Conservation (phyloP, 2,329 filamentous ascomycete species). For the Alternaria alternata region DNA sequence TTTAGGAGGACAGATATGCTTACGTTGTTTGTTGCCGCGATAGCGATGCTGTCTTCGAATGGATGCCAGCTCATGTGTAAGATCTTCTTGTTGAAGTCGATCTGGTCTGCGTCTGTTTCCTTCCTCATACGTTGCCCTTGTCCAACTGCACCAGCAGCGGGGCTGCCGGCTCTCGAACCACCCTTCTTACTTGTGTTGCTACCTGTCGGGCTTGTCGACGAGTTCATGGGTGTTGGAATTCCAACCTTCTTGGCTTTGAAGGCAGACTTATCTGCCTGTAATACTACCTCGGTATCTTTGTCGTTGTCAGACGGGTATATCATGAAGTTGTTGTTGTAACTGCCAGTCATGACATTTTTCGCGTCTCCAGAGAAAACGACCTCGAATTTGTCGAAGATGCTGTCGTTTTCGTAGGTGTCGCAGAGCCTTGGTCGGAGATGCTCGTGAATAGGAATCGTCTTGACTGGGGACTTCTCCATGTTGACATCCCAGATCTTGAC, state of each 20-base stretch:
- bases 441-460: slow-evolving; percentile 98
- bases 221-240: slow-evolving; percentile 95
- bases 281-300: slow-evolving; percentile 94
- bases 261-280: slow-evolving; percentile 97
- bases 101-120: slow-evolving; percentile 98
- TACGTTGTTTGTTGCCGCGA: slow-evolving; percentile 99
- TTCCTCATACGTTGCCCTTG: slow-evolving; percentile 96
- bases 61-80: slow-evolving; percentile 99
- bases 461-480: slow-evolving; percentile 96
- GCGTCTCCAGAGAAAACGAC: slow-evolving; percentile 98
- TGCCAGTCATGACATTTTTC: slow-evolving; percentile 99
- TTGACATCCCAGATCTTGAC: slow-evolving; percentile 99
- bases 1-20: slow-evolving; percentile 54
- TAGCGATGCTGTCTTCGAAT: slow-evolving; percentile 98
- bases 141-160: slow-evolving; percentile 73
- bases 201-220: slow-evolving; percentile 73
- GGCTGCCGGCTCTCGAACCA: slow-evolving; percentile 86
- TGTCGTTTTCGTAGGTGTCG: slow-evolving; percentile 99
- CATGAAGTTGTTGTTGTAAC: slow-evolving; percentile 99
- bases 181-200: slow-evolving; percentile 81
- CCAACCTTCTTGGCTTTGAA: slow-evolving; percentile 99
- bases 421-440: slow-evolving; percentile 92
- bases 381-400: slow-evolving; percentile 99
- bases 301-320: slow-evolving; percentile 97
- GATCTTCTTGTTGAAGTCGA: slow-evolving; percentile 99